Evolutionary conservation across 768 basidiomycete species (phyloP), one percentile per base, ranked within the genome.

Genomic region (Lentinula sp.): DNA sequence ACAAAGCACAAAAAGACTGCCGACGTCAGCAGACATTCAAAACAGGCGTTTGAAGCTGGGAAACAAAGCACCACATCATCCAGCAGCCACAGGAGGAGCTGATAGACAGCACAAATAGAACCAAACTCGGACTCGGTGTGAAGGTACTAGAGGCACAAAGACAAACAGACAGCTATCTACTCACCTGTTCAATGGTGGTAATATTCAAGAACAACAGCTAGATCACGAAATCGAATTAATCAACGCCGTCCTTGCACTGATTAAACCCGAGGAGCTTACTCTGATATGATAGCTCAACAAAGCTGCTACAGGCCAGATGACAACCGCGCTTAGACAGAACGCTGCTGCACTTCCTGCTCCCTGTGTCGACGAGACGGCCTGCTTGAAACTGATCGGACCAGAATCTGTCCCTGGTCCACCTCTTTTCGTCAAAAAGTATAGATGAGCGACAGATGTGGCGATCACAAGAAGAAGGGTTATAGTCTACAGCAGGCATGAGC

Each of bases 101-200:
- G 35, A 54, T 54, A 18, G 53, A 54, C 18, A 54, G 53, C 18
- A 48, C 8, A 48, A 48, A 54, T 39, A 39, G 53, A 54, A 54
- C 18, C 18, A n/a, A 51, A 1, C 53, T 39, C 53, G 53, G n/a
- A 39, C 4, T 54, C 18, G 37, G 53, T 54, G 59, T 45, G 40
- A 60, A 48, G 18, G 45, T 65, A 68, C 34, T 5, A 21, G 34
- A 54, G 53, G n/a, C 10, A 64, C 58, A 58, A 48, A 28, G 46
- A 11, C 46, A 48, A 48, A 48, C 10, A 23, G 46, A n/a, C 46
- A 18, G 46, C n/a, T 16, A 21, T 40, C 11, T 49, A 69, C 84
- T 72, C 71, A 90, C 89, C 82, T 94, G 93, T 76, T 98, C 95
- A 63, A 98, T 94, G n/a, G 95, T 98, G 8, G 95, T 97, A 39